Base-by-base conservation (phyloP, 495 filamentous ascomycete genomes). In the Melanomma pulvis-pyrius region DNA sequence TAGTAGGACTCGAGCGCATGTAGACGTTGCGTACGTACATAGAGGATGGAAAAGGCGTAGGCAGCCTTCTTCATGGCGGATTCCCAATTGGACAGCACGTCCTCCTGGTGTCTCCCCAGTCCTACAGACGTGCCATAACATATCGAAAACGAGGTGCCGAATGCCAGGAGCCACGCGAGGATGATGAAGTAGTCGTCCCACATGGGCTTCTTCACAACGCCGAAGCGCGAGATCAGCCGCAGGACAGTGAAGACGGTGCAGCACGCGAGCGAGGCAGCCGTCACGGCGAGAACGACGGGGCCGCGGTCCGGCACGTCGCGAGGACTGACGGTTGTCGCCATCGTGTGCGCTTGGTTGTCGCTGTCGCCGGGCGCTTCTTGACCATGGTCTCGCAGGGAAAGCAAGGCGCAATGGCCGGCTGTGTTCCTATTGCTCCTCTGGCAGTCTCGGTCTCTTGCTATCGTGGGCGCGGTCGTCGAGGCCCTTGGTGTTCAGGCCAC, bases 141-240 rank as follows among this genome's bases (percentile, higher is more conserved):
- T 51, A 97, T 88, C 48, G 89, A 80, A 63, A 93, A 84, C 11
- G 87, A 88, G 61, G 96, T 84, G 25, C 85, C 90, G 62, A 93
- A 87, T 44, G 92, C 86, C 25, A 96, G 77, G 26, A 87, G 82
- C 93, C 91, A 97, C 67, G 92, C 92, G 61, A 92, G 46, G 24
- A 92, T 73, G 65, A 98, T 96, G 70, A 90, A 83, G 78, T 90
- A 92, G 78, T 98, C 93, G 74, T 96, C 91, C 74, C 81, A 80
- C 29, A 81, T 82, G 15, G 92, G 75, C 60, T 79, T 84, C 65
- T 84, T 85, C 50, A 96, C 87, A 36, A 98, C 87, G 30, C 83
- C 86, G 49, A 86, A 80, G 25, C 92, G 84, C 39, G 90, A 92
- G 29, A 90, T 69, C 58, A 96, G 81, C 24, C 92, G 84, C 1